Evolutionary conservation across 2,329 filamentous ascomycete genomes (phyloP).

Genomic region (Biscogniauxia marginata): DNA sequence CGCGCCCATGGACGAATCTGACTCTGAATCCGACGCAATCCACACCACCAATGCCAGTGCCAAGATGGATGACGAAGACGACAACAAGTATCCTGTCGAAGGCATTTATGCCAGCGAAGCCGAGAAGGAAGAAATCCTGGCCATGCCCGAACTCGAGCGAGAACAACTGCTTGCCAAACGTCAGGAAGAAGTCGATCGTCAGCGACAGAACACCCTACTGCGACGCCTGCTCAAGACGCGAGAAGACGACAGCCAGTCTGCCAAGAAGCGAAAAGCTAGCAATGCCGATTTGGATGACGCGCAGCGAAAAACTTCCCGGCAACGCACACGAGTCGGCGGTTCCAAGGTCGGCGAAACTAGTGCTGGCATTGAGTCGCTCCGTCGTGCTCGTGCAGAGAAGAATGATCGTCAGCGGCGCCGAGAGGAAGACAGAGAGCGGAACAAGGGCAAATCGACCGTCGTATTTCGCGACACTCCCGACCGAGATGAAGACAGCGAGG

Average conservation of each 20-base stretch:
- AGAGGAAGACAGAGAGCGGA: conserved; percentile 59
- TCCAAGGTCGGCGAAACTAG: conserved; percentile 67
- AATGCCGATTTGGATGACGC: conserved; percentile 76
- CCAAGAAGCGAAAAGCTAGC: conserved; percentile 75
- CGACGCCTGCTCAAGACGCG: conserved; percentile 70
- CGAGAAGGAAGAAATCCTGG: conserved; percentile 78
- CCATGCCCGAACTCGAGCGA: conserved; percentile 84
- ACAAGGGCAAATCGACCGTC: conserved; percentile 44
- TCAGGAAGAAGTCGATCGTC: conserved; percentile 75
- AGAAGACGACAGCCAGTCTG: conserved; percentile 60
- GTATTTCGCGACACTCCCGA: conserved; percentile 34
- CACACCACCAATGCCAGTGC: conserved; percentile 34
- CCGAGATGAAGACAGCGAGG: conserved; percentile 69
- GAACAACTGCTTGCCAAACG: conserved; percentile 89
- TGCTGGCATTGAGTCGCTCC: conserved; percentile 69
- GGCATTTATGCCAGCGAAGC: conserved; percentile 74
- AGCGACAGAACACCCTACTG: conserved; percentile 78
- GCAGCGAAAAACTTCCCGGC: conserved; percentile 70
- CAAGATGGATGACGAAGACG: conserved; percentile 45
- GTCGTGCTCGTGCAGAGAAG: conserved; percentile 62
- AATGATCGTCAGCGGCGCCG: conserved; percentile 62
- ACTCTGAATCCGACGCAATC: conserved; percentile 68
- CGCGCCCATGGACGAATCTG: conserved; percentile 86
- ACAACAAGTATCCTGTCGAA: conserved; percentile 77
- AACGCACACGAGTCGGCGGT: conserved; percentile 65